Base-by-base conservation (phyloP, 768 basidiomycete genomes). In the Collybiopsis confluens region DNA sequence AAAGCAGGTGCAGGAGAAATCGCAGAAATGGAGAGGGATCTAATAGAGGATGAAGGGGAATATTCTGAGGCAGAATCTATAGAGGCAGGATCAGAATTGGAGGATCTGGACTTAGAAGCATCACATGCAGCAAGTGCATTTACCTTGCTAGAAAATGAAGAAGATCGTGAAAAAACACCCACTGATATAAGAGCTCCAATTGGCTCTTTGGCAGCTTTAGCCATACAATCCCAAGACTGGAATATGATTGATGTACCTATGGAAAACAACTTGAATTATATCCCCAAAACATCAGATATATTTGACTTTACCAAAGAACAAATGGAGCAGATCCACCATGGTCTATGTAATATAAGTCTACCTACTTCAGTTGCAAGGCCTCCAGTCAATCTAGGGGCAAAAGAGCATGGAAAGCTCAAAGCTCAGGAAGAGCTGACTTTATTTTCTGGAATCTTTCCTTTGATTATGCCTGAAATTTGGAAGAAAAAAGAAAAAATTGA, bases 371-470 rank as follows among this genome's bases (percentile, higher is more conserved):
- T 59, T 7, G 38, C 52, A 13, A 47, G 57, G 13, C 59, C 48
- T 15, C 63, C 61, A 27, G 42, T 24, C 10, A 62, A 64, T 46
- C 55, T 59, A 42, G 59, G 62, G 24, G 54, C 59, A 41, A 27
- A 37, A 5, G 45, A 51, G 16, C 61, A 62, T 43, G 62, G 59
- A 51, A 62, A 62, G 48, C 48, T 64, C 18, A 62, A 61, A 46
- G 61, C 61, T 13, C 58, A 56, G 21, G 54, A 62, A 47, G 50
- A 43, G 43, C 50, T 57, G 24, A 56, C 51, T 51, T 30, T 59
- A 15, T 56, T 59, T 20, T 42, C 58, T 3, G 51, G 43, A 18
- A 56, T 59, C 13, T 33, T 60, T 21, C 53, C 59, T 15, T 51
- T 60, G 18, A 52, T 61, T 45, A 37, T 61, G 6, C 57, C 59